Percentiles rank a stretch among this genome's conserved stretches.
These are phyloP conservation scores for Diaporthe vaccinii DNA, from an alignment of 2,329 filamentous ascomycete genomes.

Conservation along the genomic window DNA sequence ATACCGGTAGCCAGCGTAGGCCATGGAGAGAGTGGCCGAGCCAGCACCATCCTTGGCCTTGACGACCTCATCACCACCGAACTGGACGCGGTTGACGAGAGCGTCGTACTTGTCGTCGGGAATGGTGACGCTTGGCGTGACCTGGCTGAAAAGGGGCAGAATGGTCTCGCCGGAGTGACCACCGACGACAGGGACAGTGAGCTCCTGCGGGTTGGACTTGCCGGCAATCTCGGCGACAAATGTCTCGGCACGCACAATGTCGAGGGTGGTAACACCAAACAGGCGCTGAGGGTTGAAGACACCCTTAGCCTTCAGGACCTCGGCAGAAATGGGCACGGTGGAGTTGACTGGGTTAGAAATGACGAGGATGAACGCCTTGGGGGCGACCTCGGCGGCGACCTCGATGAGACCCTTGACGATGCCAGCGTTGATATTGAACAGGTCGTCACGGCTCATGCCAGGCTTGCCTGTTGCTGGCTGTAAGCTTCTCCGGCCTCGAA, in stretches of 20 bases:
- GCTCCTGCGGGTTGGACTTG: constrained; percentile 84
- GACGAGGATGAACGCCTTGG: constrained; percentile 94
- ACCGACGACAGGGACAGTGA: constrained; percentile 92
- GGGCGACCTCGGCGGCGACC: constrained; percentile 86
- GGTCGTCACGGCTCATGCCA: constrained; percentile 98
- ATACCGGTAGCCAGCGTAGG: constrained; percentile 91
- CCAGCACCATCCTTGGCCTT: constrained; percentile 88
- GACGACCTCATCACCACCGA: constrained; percentile 95
- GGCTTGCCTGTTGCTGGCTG: constrained; percentile 82
- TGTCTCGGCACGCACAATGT: constrained; percentile 97
- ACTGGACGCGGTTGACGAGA: constrained; percentile 95
- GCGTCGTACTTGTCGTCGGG: constrained; percentile 91
- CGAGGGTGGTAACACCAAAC: constrained; percentile 98
- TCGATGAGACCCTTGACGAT: constrained; percentile 96
- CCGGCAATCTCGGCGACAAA: constrained; percentile 91
- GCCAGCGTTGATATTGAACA: constrained; percentile 99
- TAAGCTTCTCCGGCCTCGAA: constrained; percentile 21
- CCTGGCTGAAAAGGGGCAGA: constrained; percentile 95
- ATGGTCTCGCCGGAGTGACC: constrained; percentile 99
- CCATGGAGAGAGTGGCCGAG: constrained; percentile 89
- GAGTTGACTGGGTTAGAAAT: constrained; percentile 99
- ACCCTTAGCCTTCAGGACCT: constrained; percentile 92
- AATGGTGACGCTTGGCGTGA: constrained; percentile 83
- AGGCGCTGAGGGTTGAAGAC: constrained; percentile 97
- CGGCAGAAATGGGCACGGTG: constrained; percentile 96